A percentile compares a stretch with the other conserved stretches of the same genome.
Conservation (phyloP, 768 basidiomycete species). For the Mycena alexandri region DNA sequence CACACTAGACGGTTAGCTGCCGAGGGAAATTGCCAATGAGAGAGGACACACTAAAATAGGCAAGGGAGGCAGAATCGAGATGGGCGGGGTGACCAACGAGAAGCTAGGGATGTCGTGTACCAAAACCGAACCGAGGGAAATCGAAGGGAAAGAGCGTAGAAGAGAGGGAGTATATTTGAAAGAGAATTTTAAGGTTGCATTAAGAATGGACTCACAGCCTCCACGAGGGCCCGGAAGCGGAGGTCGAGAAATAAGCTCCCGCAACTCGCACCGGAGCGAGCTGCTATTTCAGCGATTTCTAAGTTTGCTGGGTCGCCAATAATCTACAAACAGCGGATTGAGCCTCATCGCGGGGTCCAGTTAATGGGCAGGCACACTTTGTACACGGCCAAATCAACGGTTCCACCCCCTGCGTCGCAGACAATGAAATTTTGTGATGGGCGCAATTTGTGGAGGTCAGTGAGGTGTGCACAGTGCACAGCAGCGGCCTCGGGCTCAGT, state of each 20-base stretch:
- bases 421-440: conserved; percentile 91
- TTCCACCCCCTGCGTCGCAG: conserved; percentile 90
- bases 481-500: conserved; percentile 91
- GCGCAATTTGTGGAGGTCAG: conserved; percentile 82
- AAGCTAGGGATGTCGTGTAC: conserved; percentile 52
- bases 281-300: conserved; percentile 94
- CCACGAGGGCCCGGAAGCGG: conserved; percentile 85
- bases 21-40: conserved; percentile 1
- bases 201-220: conserved; percentile 51
- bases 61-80: conserved; percentile 83
- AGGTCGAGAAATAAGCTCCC: conserved; percentile 91
- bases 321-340: conserved; percentile 56
- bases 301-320: conserved; percentile 83
- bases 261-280: conserved; percentile 88
- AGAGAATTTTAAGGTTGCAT: conserved; percentile 15
- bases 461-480: conserved; percentile 87
- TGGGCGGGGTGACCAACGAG: conserved; percentile 89
- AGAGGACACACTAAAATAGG: conserved; percentile 75
- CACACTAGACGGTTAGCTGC: conserved; percentile 12
- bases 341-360: neutral
- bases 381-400: conserved; percentile 63
- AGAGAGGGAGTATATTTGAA: neutral
- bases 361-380: conserved; percentile 52
- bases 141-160: conserved; percentile 1
- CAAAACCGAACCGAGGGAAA: conserved; percentile 10